A percentile compares a stretch with the other conserved stretches of the same genome.
phyloP scores from a whole-genome alignment of 2,329 filamentous ascomycete genomes.

The Penicillium digitatum region DNA sequence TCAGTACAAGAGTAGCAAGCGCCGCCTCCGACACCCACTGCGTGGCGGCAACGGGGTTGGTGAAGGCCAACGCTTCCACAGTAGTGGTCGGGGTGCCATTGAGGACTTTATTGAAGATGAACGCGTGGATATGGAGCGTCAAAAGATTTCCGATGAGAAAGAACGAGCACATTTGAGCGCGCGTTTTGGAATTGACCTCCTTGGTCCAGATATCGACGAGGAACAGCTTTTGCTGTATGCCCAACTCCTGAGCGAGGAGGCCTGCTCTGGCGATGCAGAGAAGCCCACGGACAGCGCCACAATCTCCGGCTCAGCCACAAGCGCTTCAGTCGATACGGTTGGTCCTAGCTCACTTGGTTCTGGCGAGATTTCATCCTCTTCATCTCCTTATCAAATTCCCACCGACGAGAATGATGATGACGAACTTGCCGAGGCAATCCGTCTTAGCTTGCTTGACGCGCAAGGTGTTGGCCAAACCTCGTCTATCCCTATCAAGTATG shows the following conservation, averaged over 20 bases:
- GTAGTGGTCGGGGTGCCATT: constrained; percentile 65
- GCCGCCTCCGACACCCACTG: constrained; percentile 68
- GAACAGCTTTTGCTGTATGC: constrained; percentile 63
- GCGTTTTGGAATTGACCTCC: constrained; percentile 78
- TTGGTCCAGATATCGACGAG: constrained; percentile 54
- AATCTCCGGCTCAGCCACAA: constrained; percentile 37
- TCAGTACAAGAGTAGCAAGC: constrained; percentile 71
- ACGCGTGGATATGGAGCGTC: constrained; percentile 70
- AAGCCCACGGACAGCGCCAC: constrained; percentile 42
- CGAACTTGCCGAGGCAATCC: constrained; percentile 61
- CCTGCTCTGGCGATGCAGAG: constrained; percentile 48
- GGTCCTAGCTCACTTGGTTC: constrained; percentile 31
- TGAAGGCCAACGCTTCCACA: constrained; percentile 55
- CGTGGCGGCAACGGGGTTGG: constrained; percentile 56
- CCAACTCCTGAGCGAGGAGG: constrained; percentile 59
- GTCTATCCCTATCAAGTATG: constrained; percentile 37
- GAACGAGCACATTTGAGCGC: constrained; percentile 68
- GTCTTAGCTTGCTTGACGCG: constrained; percentile 47
- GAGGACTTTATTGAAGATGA: constrained; percentile 85
- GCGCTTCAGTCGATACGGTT: constrained; percentile 38
- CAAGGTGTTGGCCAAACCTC: constrained; percentile 18
- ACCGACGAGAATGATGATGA: constrained; percentile 51
- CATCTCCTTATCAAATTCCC: constrained; percentile 36
- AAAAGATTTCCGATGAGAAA: constrained; percentile 63
- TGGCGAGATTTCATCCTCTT: constrained; percentile 35